A percentile compares a stretch with the other conserved stretches of the same genome.
These are phyloP conservation scores for Coffea canephora DNA, from an alignment of 257 asterid species.

Conservation along the genomic window DNA sequence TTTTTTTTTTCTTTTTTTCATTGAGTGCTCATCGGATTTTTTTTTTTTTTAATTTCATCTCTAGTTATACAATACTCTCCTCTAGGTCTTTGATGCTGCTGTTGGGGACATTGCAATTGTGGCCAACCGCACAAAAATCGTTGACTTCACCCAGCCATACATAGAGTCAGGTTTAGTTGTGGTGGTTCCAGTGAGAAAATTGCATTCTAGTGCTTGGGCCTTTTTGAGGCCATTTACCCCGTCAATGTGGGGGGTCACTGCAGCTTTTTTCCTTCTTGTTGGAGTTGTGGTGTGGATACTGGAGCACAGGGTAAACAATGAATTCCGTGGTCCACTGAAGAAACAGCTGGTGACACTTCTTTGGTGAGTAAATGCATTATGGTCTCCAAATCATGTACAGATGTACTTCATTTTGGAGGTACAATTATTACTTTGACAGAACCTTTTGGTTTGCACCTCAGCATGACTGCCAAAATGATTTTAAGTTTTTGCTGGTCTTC, in stretches of 20 bases:
- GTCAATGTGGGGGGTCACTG: constrained; percentile 64
- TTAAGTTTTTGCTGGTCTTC: neutral
- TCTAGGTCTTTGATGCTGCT: constrained; percentile 75
- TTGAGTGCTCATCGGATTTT: neutral
- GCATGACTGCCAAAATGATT: neutral
- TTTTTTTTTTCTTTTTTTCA: neutral
- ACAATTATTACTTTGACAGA: neutral
- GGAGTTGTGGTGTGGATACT: constrained; percentile 74
- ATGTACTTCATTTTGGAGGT: neutral
- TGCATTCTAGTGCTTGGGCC: constrained; percentile 63
- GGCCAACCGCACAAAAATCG: constrained; percentile 64
- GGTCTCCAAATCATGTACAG: neutral
- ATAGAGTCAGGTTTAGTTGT: constrained; percentile 78
- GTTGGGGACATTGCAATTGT: constrained; percentile 80
- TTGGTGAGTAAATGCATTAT: constrained; percentile 46
- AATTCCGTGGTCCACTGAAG: constrained; percentile 80
- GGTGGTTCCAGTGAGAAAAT: constrained; percentile 53
- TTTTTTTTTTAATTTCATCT: constrained; percentile 1
- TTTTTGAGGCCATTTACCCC: constrained; percentile 75
- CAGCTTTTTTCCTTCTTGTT: constrained; percentile 52
- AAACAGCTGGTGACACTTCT: constrained; percentile 63
- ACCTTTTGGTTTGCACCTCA: neutral
- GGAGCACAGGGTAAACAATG: constrained; percentile 76
- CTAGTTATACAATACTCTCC: constrained; percentile 6
- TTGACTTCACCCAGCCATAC: constrained; percentile 86